Base-by-base conservation (phyloP, 1,284 basidiomycete species). In the Phellopilus nigrolimitatus region DNA sequence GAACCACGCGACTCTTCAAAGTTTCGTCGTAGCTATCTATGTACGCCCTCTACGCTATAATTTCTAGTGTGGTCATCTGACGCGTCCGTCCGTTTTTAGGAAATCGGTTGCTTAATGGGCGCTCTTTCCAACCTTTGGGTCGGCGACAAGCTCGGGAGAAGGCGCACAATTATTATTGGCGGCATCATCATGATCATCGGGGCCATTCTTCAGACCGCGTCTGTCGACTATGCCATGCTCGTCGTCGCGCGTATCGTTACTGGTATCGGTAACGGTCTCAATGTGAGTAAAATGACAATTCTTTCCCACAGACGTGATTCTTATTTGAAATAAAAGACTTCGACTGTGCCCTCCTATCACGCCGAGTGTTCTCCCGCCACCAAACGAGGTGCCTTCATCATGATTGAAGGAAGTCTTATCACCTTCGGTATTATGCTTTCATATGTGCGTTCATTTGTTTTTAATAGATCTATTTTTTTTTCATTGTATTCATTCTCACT, bases 341-440 rank as follows among this genome's bases (percentile, higher is more conserved):
- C 79, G 2, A 81, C 79, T 8, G 78, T 82, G 1, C 79, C 80
- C 7, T 70, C 71, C 5, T 82, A 84, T 57, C 83, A 84, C 49
- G 79, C 82, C 0, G 84, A 88, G 62, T 79, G 80, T 56, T 79
- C 80, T 2, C 75, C 78, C 6, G 75, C 82, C 2, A 68, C 75
- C 31, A 75, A 74, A 57, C 69, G 84, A 53, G 84, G 84, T 17
- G 75, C 76, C 54, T 71, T 84, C 51, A 84, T 86, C 39, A 81
- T 83, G 74, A 70, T 86, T 38, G 82, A 85, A 66, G 80, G 83
- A 3, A 78, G 75, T 60, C 68, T 87, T 2, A 84, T 87, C 52
- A 79, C 82, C 2, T 80, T 82, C 58, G 84, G 84, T 54, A 78
- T 86, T 59, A 84, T 83, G 76, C 66, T 85, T 53, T 78, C 79